Percentiles rank a stretch among this genome's conserved stretches.
phyloP scores from a whole-genome alignment of 2,329 filamentous ascomycete species.

The Leptographium lundbergii region DNA sequence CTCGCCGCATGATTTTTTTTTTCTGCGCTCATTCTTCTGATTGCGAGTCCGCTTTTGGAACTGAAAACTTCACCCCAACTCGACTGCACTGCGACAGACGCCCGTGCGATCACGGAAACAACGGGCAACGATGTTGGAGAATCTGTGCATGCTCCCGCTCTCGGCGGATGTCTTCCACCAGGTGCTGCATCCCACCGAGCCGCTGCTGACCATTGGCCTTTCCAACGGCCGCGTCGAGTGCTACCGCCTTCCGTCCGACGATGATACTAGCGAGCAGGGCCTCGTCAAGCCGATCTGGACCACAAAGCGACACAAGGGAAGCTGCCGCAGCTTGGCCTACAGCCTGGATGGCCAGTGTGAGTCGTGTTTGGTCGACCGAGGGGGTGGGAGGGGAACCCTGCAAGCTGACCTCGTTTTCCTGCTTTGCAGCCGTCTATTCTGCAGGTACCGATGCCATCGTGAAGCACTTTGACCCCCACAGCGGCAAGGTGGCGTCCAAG shows the following conservation, averaged over 20 bases:
- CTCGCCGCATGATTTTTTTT: not conserved
- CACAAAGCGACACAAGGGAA: conserved; percentile 84
- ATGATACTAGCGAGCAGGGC: conserved; percentile 49
- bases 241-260: conserved; percentile 54
- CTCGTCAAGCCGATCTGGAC: conserved; percentile 76
- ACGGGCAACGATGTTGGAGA: conserved; percentile 61
- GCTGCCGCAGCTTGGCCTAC: conserved; percentile 73
- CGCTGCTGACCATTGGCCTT: conserved; percentile 76
- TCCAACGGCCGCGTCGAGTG: conserved; percentile 76
- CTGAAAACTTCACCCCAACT: not conserved
- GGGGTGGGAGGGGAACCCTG: not conserved
- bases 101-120: not conserved
- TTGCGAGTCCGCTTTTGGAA: not conserved
- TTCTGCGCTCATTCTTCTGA: not conserved
- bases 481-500: conserved; percentile 66
- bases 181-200: conserved; percentile 71
- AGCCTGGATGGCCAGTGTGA: conserved; percentile 61
- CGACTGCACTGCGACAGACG: not conserved
- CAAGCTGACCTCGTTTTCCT: not conserved
- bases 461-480: conserved; percentile 40
- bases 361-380: conserved; percentile 16
- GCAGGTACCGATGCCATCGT: conserved; percentile 45
- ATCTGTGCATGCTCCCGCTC: conserved; percentile 79
- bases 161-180: conserved; percentile 79
- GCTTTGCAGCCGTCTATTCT: conserved; percentile 41